Evolutionary conservation across 2,329 filamentous ascomycete genomes (phyloP).

Genomic region (Bipolaris zeicola): DNA sequence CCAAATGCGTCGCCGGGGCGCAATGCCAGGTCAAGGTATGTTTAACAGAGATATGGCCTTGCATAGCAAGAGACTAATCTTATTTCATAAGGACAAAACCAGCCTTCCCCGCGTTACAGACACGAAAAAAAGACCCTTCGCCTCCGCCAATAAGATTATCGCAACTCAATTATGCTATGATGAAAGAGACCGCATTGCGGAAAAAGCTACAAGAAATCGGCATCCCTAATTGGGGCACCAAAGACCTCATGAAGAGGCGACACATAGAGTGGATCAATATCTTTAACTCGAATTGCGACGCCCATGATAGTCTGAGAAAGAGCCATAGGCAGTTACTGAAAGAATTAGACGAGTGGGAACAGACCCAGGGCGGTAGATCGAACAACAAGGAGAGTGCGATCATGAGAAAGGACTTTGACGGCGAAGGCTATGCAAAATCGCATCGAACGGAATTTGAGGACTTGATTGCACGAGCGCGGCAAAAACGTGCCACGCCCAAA

Average conservation of each 20-base stretch:
- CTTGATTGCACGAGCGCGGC: conserved; percentile 76
- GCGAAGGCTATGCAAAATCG: conserved; percentile 71
- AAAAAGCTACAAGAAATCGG: conserved; percentile 84
- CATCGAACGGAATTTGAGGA: conserved; percentile 78
- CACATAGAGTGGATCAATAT: conserved; percentile 94
- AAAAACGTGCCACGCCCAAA: conserved; percentile 54
- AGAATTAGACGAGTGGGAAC: conserved; percentile 86
- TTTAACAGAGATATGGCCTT: conserved; percentile 4
- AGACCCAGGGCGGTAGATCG: conserved; percentile 70
- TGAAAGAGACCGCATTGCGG: conserved; percentile 78
- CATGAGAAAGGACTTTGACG: conserved; percentile 89
- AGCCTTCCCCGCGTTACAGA: conserved; percentile 30
- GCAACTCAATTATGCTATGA: conserved; percentile 80
- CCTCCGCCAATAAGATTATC: conserved; percentile 59
- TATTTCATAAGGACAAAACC: conserved; percentile 24
- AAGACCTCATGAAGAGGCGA: conserved; percentile 73
- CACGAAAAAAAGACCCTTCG: conserved; percentile 49
- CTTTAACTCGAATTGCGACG: conserved; percentile 97
- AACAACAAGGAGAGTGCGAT: conserved; percentile 55
- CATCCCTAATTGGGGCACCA: conserved; percentile 71
- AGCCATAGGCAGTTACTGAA: conserved; percentile 72
- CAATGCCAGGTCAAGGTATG: conserved; percentile 41
- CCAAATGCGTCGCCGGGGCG: conserved; percentile 35
- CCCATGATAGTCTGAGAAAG: conserved; percentile 66
- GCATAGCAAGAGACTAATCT: conserved; percentile 12